These are phyloP conservation scores for Astragalus membranaceus DNA, from an alignment of 306 rosid genomes.

Conservation along the genomic window DNA sequence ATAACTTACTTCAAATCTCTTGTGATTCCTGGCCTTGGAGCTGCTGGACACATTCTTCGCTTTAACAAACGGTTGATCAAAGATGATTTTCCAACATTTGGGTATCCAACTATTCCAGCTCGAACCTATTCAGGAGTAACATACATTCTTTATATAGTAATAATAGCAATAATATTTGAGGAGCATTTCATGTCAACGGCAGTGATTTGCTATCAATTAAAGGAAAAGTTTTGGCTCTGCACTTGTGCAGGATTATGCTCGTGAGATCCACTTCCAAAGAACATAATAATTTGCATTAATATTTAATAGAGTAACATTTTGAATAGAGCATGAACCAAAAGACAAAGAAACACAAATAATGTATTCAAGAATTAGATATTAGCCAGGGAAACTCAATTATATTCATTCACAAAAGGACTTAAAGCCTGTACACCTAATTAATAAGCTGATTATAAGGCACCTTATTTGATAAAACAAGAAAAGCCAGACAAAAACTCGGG, in stretches of 20 bases:
- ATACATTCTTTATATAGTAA: not conserved
- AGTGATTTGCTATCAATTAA: not conserved
- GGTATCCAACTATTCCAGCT: slow-evolving; percentile 97
- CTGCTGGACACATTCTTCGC: slow-evolving; percentile 88
- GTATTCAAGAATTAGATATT: not conserved
- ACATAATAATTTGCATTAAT: not conserved
- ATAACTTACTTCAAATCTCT: slow-evolving; percentile 60
- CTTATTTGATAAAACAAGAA: not conserved
- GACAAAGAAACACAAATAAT: not conserved
- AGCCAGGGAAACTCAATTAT: not conserved
- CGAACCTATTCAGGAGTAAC: slow-evolving; percentile 52
- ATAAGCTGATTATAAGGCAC: not conserved
- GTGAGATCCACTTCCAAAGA: not conserved
- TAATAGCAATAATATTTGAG: not conserved
- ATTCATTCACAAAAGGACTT: not conserved
- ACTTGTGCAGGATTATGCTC: not conserved
- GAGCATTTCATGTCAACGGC: not conserved
- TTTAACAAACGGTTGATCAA: slow-evolving; percentile 80
- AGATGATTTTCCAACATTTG: slow-evolving; percentile 94
- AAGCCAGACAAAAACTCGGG: not conserved
- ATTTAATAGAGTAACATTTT: not conserved
- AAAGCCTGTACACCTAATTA: not conserved
- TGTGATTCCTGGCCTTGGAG: slow-evolving; percentile 97
- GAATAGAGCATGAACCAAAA: not conserved
- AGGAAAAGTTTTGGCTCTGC: not conserved